Evolutionary conservation across 139 green algal species (phyloP), one percentile per base, ranked within the genome.

Genomic region (Nannochloris sp.): DNA sequence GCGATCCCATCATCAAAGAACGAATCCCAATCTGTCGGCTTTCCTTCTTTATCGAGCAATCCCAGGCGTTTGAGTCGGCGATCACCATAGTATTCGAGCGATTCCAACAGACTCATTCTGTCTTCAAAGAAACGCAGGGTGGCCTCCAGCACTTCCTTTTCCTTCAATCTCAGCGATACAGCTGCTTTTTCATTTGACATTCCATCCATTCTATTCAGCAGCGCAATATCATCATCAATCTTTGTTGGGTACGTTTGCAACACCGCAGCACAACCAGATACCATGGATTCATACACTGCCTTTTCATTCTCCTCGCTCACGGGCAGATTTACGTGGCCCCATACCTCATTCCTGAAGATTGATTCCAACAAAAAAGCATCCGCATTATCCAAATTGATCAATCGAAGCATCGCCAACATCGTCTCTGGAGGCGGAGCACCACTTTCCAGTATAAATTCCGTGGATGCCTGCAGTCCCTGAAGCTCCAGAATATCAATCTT

Each of bases 331-430:
- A 95, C 78, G 76, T 84, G 79, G 37, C 66, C 69, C 85, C 85
- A 91, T 20, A 72, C 77, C 63, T 93, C 84, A 48, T 81, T 80
- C 2, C 88, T 71, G 68, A 96, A 94, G 12, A 96, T 72, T 23
- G 79, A 58, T 78, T 97, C 91, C n/a, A 97, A 73, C 33, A 95
- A 70, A 63, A 97, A 97, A 2, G 78, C 73, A 72, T 97, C 91
- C 0, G 3, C 53, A 78, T 77, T 81, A 48, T 56, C 60, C 13
- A 85, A 59, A 56, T 93, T 83, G 51, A 89, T 73, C 13, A 97
- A 84, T 14, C 91, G 75, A 50, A 97, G 71, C 68, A 88, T 91
- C 5, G 78, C 77, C 56, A 95, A 59, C 78, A 96, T 76, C 14
- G 88, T 67, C 4, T 63, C 40, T 0, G 71, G 49, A 2, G 80